Evolutionary conservation across 768 basidiomycete genomes (phyloP), one percentile per base, ranked within the genome.

Genomic region (Daedalea quercina): DNA sequence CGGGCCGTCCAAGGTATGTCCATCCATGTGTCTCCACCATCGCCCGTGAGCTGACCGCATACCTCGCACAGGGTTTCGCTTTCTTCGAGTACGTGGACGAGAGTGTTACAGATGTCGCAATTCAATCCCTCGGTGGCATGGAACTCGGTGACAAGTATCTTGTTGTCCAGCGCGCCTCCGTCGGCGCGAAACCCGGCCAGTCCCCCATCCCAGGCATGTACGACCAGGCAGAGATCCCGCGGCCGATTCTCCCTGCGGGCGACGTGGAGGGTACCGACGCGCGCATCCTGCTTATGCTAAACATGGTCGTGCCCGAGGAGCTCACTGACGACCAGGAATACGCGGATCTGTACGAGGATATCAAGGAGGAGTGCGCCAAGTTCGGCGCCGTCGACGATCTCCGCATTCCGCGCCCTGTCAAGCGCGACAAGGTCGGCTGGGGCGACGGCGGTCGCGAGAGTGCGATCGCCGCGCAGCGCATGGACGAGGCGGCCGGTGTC

Each of bases 41-140:
- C 13, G 33, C 26, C 4, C 40, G 15, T 25, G 19, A 50, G 7
- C 48, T 13, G 34, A 44, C 13, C n/a, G 37, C 37, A 35, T 24
- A 54, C 15, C 37, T 35, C 37, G 35, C 42, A 3, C 62, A 97
- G 95, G 96, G 96, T 62, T 99, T 96, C 69, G 96, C 96, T 2
- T 98, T 99, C 77, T 95, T 94, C 73, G 96, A 99, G 77, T 99
- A 98, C 69, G 85, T 90, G 56, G 96, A 99, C 65, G 72, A 82
- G 15, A 69, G 67, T 47, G 85, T 94, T 53, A 99, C 96, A 54
- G 96, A 98, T 60, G 82, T 96, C 60, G 96, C 96, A 45, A 96
- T 95, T 62, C 88, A 91, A 67, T 90, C 92, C 62, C 79, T 99
- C 52, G 94, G 95, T 69, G 92, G 93, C 56, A 98, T 99, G 93